Base-by-base conservation (phyloP, 352 stramenopile genomes). In the Paralagenidium karlingii region DNA sequence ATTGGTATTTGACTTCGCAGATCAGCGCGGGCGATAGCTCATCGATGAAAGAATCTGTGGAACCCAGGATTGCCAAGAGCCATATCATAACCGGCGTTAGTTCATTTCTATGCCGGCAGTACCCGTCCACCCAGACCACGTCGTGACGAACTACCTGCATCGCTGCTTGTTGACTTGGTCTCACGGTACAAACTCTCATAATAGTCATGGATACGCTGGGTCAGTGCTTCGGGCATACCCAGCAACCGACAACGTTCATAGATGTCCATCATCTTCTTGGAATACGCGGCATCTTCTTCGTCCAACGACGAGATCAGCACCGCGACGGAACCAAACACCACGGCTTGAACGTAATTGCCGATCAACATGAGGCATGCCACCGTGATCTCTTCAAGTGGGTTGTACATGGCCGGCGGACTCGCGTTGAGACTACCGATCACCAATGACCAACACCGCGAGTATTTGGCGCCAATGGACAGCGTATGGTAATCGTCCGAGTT, bases 1-100 rank as follows among this genome's bases (percentile, higher is more conserved):
- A 28, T 34, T 87, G 67, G 49, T 85, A 83, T 33, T 82, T 87
- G 29, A 87, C 56, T 38, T 87, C 74, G 42, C 68, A 81, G 24
- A 79, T 71, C 8, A 86, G 50, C 10, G 71, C 67, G 0, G 67
- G 68, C 5, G 68, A 83, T 5, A 86, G 40, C 31, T 86, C 73
- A 38, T 77, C 81, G 46, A 83, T 86, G 26, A 86, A 86, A 5
- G 71, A 44, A 48, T 86, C 68, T 3, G n/a, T n/a, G n/a, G n/a
- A n/a, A n/a, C n/a, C n/a, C n/a, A n/a, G n/a, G n/a, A n/a, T n/a
- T n/a, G n/a, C n/a, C n/a, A n/a, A n/a, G n/a, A n/a, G n/a, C n/a
- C n/a, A n/a, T n/a, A n/a, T n/a, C n/a, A n/a, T n/a, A n/a, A n/a
- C n/a, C n/a, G n/a, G n/a, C n/a, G n/a, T n/a, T n/a, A n/a, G n/a